phyloP scores from a whole-genome alignment of 1,139 yeast species.

The Wickerhamomyces sp. region DNA sequence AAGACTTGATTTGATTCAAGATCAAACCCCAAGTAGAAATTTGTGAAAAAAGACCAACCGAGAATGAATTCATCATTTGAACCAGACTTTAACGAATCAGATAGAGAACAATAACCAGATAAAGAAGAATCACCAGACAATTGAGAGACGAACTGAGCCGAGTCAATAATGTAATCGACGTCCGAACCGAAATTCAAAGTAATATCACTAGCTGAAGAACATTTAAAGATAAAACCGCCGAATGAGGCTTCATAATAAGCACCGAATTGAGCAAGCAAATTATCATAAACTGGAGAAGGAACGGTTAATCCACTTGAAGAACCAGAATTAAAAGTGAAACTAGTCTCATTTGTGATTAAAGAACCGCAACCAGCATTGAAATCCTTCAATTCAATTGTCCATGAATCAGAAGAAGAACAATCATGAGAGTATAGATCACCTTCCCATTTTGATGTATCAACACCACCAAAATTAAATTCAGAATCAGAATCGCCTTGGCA shows the following conservation, averaged over 20 bases:
- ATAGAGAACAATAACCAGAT: conserved; percentile 12
- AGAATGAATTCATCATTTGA: conserved; percentile 8
- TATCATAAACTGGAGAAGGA: conserved; percentile 9
- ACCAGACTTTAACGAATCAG: conserved; percentile 5
- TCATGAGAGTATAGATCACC: neutral
- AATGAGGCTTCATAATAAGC: conserved; percentile 11
- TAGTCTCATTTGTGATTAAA: conserved; percentile 4
- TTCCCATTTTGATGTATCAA: neutral
- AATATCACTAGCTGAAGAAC: conserved; percentile 8
- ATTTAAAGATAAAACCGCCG: conserved; percentile 10
- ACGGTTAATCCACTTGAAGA: conserved; percentile 11
- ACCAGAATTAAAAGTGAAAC: conserved; percentile 11
- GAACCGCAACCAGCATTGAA: conserved; percentile 8
- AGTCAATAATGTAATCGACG: conserved; percentile 5
- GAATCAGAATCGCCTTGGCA: neutral
- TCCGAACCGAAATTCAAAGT: conserved; percentile 13
- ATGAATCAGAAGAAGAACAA: neutral
- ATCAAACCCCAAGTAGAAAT: conserved; percentile 15
- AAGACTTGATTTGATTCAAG: conserved; percentile 11
- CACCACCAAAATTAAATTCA: conserved; percentile 1
- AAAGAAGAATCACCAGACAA: conserved; percentile 5
- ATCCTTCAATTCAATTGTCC: conserved; percentile 11
- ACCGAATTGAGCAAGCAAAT: conserved; percentile 8
- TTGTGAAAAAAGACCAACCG: conserved; percentile 13
- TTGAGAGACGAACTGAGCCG: conserved; percentile 8